Percentiles rank a stretch among this genome's conserved stretches.
Conservation (phyloP, 129 eudicot species). For the Mikania micrantha region DNA sequence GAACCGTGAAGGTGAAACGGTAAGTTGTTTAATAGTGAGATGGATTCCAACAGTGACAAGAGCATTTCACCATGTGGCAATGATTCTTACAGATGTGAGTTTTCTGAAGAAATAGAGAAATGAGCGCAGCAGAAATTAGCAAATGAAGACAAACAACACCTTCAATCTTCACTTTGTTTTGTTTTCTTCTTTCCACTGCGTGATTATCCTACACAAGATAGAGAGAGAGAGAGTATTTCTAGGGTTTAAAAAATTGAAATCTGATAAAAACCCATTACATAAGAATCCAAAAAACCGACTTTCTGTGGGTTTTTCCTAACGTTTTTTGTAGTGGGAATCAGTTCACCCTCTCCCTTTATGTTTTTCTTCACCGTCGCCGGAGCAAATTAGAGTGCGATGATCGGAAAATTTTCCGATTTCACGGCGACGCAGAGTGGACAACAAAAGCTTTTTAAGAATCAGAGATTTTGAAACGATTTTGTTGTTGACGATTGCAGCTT, state of each 20-base stretch:
- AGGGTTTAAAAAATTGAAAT: slow-evolving; percentile 1
- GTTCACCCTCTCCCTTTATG: slow-evolving; percentile 1
- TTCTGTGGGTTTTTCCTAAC: slow-evolving; percentile 16
- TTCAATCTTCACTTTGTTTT: slow-evolving; percentile 13
- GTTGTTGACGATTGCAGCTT: too few species aligned
- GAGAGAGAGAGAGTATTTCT: slow-evolving; percentile 7
- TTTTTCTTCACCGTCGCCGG: neutral
- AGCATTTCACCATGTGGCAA: slow-evolving; percentile 29
- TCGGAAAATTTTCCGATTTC: neutral
- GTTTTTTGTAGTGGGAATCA: slow-evolving; percentile 9
- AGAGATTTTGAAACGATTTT: too few species aligned
- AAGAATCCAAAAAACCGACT: slow-evolving; percentile 20
- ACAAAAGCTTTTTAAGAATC: too few species aligned
- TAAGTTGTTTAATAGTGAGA: slow-evolving; percentile 3
- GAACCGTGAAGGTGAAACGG: slow-evolving; percentile 1
- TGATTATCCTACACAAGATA: slow-evolving; percentile 17
- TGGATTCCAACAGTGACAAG: slow-evolving; percentile 18
- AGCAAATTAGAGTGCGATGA: neutral
- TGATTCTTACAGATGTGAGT: slow-evolving; percentile 17
- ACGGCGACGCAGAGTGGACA: too few species aligned
- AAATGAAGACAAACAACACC: slow-evolving; percentile 27
- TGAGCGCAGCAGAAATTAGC: slow-evolving; percentile 1
- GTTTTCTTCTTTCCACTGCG: slow-evolving; percentile 16
- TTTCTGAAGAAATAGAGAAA: slow-evolving; percentile 8
- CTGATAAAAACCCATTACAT: slow-evolving; percentile 21